Evolutionary conservation across 2,329 filamentous ascomycete genomes (phyloP), one percentile per base, ranked within the genome.

Genomic region (Capronia coronata): DNA sequence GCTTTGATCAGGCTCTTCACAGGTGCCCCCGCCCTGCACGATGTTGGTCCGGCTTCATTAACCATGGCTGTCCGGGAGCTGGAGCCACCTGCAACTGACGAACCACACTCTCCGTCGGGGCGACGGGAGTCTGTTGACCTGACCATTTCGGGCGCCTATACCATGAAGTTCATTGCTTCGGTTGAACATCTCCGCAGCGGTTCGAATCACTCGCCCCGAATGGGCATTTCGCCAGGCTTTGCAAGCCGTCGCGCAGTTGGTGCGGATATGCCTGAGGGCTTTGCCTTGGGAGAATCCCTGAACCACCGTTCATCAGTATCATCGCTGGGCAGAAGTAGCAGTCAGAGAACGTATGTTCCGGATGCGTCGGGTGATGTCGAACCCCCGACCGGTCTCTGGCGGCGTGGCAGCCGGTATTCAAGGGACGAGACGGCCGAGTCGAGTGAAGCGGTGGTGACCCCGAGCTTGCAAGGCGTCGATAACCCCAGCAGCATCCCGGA

Each of bases 1-100:
- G 93, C 93, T 2, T 70, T 98, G 38, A 90, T 98, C 55, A 89
- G 91, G 10, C 89, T 89, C 21, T 79, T 98, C 57, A 94, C 90
- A 0, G 86, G 91, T 52, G 86, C 95, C 62, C 91, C 93, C 0
- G 89, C 94, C 0, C 75, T 98, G 11, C 80, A 94, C 62, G 90
- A 97, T 63, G 85, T 97, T 13, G 84, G 84, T 22, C 86, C 94
- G 69, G 87, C 91, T 0, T 95, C 90, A 2, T 75, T 98, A 42
- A 96, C 91, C 1, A 86, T 96, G 82, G 91, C 91, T 3, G 76
- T 83, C 13, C 77, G 82, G 43, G 83, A 82, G 53, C 62, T 43
- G 59, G 58, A 16, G 42, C 62, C 32, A 52, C 56, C 13, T n/a
- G 47, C 1, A 37, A 45, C 29, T 50, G 53, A 9, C 38, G 42